Evolutionary conservation across 805 yeast genomes (phyloP).

Genomic region (Barnettozyma vustinii): DNA sequence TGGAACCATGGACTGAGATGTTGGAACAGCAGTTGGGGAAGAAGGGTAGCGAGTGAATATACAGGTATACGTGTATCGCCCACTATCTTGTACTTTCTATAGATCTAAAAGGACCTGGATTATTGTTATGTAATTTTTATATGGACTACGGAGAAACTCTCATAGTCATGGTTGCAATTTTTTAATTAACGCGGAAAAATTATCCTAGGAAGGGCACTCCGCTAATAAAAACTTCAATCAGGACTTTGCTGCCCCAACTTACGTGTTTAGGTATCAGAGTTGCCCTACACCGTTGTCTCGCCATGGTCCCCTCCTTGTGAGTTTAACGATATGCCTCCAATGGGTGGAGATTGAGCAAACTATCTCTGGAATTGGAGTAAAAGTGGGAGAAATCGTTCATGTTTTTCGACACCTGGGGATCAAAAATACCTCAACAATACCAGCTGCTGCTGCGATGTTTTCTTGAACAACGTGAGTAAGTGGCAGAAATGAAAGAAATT

Average conservation of each 20-base stretch:
- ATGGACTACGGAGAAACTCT: constrained; percentile 20
- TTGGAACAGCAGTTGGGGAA: constrained; percentile 53
- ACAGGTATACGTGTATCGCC: too few relatives aligned
- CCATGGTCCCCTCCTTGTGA: background rate
- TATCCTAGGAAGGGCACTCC: background rate
- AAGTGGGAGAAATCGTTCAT: background rate
- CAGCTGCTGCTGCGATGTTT: background rate
- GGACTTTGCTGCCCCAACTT: background rate
- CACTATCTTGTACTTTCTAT: too few relatives aligned
- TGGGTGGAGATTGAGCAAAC: background rate
- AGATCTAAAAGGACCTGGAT: too few relatives aligned
- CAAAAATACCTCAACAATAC: background rate
- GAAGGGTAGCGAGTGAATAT: constrained; percentile 4
- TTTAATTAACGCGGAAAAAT: constrained; percentile 13
- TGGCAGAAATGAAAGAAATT: background rate
- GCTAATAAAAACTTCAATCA: background rate
- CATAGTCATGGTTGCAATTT: background rate
- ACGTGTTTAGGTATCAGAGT: background rate
- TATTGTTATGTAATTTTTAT: too few relatives aligned
- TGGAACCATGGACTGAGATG: constrained; percentile 79
- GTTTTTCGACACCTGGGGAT: background rate
- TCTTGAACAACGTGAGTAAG: background rate
- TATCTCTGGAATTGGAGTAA: background rate
- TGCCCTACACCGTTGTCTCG: background rate
- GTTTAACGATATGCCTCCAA: background rate